phyloP scores from a whole-genome alignment of 495 filamentous ascomycete genomes.

The Thermothielavioides terrestris region DNA sequence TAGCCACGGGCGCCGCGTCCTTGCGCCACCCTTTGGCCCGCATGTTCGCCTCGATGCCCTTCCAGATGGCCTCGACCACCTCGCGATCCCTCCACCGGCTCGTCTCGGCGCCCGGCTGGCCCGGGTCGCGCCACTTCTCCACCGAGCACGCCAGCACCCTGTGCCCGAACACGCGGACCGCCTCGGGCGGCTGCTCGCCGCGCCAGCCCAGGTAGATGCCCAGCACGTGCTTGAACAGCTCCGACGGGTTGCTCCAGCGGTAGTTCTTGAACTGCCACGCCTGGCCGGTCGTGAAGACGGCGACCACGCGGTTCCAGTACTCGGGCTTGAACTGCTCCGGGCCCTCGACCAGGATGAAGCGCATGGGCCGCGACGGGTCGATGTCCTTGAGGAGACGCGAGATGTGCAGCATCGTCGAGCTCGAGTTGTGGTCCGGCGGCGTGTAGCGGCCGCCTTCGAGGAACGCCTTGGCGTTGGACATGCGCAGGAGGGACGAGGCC shows the following conservation, averaged over 20 bases:
- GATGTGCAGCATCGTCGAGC: constrained; percentile 74
- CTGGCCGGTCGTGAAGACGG: constrained; percentile 96
- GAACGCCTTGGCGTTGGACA: constrained; percentile 95
- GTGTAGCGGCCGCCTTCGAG: constrained; percentile 77
- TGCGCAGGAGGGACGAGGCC: constrained; percentile 90
- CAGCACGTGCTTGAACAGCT: constrained; percentile 79
- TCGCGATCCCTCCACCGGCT: constrained; percentile 86
- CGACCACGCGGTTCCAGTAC: constrained; percentile 94
- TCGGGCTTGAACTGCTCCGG: constrained; percentile 94
- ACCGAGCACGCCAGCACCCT: constrained; percentile 65
- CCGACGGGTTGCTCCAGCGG: constrained; percentile 83
- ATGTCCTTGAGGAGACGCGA: constrained; percentile 69
- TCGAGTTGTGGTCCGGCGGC: constrained; percentile 59
- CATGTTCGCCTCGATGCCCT: constrained; percentile 82
- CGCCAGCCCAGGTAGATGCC: constrained; percentile 90
- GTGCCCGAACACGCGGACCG: constrained; percentile 75
- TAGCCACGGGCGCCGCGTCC: constrained; percentile 49
- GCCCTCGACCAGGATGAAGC: constrained; percentile 90
- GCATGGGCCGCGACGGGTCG: constrained; percentile 60
- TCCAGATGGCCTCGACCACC: constrained; percentile 91
- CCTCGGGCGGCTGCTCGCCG: constrained; percentile 68
- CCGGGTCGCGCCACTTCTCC: constrained; percentile 65
- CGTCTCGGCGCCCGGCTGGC: constrained; percentile 39
- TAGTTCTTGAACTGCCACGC: constrained; percentile 98
- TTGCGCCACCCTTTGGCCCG: constrained; percentile 70